phyloP scores from a whole-genome alignment of 768 basidiomycete species.

The Piloderma croceum region DNA sequence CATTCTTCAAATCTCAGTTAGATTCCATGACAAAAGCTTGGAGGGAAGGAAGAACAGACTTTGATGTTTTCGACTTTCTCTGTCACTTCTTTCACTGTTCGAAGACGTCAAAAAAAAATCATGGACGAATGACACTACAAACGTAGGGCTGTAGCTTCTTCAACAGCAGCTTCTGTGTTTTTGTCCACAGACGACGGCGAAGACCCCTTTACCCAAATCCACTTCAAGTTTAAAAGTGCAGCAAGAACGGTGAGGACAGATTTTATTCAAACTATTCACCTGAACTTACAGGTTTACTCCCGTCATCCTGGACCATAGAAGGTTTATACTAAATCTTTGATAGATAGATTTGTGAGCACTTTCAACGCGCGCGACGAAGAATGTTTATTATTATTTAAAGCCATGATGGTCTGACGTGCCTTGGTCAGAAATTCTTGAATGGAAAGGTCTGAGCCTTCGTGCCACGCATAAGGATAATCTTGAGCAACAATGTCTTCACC shows the following conservation, averaged over 20 bases:
- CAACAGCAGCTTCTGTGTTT: constrained; percentile 24
- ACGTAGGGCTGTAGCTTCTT: constrained; percentile 46
- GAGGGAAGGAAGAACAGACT: constrained; percentile 25
- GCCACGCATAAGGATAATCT: constrained; percentile 51
- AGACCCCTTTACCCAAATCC: constrained; percentile 52
- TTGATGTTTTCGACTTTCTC: constrained; percentile 56
- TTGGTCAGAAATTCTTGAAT: constrained; percentile 53
- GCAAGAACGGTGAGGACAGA: not conserved
- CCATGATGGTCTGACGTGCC: too few species aligned
- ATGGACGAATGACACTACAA: constrained; percentile 13
- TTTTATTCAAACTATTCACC: not conserved
- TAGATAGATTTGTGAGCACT: not conserved
- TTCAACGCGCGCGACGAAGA: not conserved
- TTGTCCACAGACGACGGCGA: too few species aligned
- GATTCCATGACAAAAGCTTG: not conserved
- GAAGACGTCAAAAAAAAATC: not conserved
- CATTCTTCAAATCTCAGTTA: constrained; percentile 39
- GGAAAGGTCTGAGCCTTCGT: constrained; percentile 32
- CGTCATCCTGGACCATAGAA: constrained; percentile 75
- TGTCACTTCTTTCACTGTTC: constrained; percentile 52
- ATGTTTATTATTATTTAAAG: too few species aligned
- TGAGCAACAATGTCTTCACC: constrained; percentile 39
- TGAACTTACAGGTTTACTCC: constrained; percentile 59
- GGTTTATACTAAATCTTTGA: constrained; percentile 52
- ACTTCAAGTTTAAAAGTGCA: constrained; percentile 35